Base-by-base conservation (phyloP, 2,329 filamentous ascomycete species). In the Fusarium bulbicola region DNA sequence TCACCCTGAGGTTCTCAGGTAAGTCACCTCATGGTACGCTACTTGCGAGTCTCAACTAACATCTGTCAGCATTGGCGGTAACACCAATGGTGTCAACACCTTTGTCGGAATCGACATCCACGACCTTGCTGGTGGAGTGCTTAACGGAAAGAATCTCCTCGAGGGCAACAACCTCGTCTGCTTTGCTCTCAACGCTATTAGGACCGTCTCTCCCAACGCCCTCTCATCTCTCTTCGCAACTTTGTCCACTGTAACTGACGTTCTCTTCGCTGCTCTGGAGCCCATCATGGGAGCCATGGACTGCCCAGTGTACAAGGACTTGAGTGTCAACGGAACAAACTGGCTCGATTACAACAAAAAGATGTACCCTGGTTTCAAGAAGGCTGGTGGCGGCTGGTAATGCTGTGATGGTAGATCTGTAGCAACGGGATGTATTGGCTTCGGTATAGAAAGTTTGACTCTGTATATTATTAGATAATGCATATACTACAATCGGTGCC, bases 111-210 rank as follows among this genome's bases (percentile, higher is more conserved):
- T 89, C 59, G 78, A 85, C 68, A 39, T 86, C 5, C 64, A 69
- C 5, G 78, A 86, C 61, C 39, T 87, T 20, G 85, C 84, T 9
- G 81, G 83, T 26, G 85, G 85, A 42, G 76, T 87, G 2, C 82
- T 84, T 68, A 87, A 85, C 70, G 69, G 78, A 10, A 66, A 78
- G 21, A 83, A 79, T 18, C 77, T 88, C 1, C 74, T 84, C 2
- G 67, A 88, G 61, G 85, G 84, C 20, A 86, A 88, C 78, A 86
- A 88, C 73, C 76, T 83, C 12, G 58, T 82, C 21, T 87, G 86
- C 68, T 81, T 81, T 57, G 70, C 78, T 18, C 74, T 81, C 37
- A 81, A 87, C 57, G 74, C 80, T 18, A 78, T 82, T n/a, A 77
- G 82, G 71, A 80, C 82, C 11, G 81, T 74, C 8, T 77, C 83